These are phyloP conservation scores for Suillus occidentalis DNA, from an alignment of 768 basidiomycete species.

Conservation along the genomic window DNA sequence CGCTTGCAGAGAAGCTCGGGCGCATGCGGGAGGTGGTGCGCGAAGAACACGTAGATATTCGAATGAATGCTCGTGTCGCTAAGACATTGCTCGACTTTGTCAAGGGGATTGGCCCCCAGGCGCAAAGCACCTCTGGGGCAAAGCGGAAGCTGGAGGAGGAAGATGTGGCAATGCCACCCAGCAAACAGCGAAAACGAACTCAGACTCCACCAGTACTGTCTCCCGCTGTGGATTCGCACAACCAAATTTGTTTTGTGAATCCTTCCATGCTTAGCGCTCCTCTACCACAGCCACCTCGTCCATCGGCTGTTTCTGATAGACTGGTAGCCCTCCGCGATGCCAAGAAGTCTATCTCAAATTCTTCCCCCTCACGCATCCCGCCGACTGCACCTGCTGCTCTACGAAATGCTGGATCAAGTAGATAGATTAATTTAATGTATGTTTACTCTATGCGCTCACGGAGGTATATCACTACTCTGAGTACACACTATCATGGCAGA, in stretches of 20 bases:
- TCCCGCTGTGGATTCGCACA: neutral
- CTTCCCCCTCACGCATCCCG: conserved; percentile 11
- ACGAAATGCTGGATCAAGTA: conserved; percentile 11
- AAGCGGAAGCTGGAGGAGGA: conserved; percentile 32
- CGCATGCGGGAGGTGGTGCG: conserved; percentile 60
- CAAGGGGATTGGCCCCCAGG: conserved; percentile 22
- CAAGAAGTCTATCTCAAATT: conserved; percentile 13
- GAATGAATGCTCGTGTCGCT: conserved; percentile 59
- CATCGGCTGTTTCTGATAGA: conserved; percentile 22
- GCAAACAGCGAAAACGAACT: conserved; percentile 12
- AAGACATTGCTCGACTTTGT: conserved; percentile 59
- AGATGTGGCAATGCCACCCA: neutral
- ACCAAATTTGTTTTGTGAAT: neutral
- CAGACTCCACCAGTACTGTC: neutral
- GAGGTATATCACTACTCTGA: neutral
- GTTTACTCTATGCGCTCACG: neutral
- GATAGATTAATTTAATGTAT: neutral
- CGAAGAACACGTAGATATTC: conserved; percentile 57
- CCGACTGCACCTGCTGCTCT: conserved; percentile 5
- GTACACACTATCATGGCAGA: neutral
- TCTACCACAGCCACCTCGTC: conserved; percentile 11
- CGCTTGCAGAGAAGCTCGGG: conserved; percentile 45
- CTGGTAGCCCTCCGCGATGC: conserved; percentile 15
- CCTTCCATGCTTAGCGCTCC: neutral
- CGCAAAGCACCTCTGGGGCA: neutral